Conservation (phyloP, 768 basidiomycete species). For the Sistotremastrum suecicum region DNA sequence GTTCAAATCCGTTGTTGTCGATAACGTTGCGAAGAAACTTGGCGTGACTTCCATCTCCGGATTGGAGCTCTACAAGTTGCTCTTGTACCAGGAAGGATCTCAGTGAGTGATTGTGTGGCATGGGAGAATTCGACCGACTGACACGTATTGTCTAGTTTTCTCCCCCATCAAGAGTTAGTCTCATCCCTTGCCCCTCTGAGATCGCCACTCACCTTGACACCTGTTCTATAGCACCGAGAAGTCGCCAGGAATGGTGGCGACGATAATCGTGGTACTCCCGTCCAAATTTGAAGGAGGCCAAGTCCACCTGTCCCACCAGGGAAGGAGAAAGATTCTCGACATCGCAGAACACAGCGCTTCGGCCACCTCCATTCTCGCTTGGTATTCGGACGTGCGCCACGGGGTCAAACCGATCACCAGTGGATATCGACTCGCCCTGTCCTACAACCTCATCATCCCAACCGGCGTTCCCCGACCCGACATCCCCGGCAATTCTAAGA, state of each 20-base stretch:
- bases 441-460: constrained; percentile 6
- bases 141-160: neutral
- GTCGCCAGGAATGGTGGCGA: constrained; percentile 5
- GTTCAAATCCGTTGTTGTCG: constrained; percentile 16
- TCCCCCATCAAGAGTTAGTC: constrained; percentile 4
- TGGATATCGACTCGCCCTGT: constrained; percentile 9
- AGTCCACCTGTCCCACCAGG: constrained; percentile 2
- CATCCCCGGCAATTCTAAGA: neutral
- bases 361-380: constrained; percentile 3
- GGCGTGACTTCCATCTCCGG: constrained; percentile 19
- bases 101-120: constrained; percentile 22
- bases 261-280: constrained; percentile 7
- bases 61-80: constrained; percentile 29
- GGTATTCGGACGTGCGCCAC: constrained; percentile 9
- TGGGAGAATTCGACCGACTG: too few species aligned
- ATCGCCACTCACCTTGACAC: neutral
- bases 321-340: neutral
- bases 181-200: neutral
- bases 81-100: constrained; percentile 35
- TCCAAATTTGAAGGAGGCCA: constrained; percentile 6
- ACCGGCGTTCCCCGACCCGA: neutral
- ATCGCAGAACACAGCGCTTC: neutral
- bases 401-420: constrained; percentile 6
- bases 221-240: constrained; percentile 6
- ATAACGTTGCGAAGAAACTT: constrained; percentile 20